A percentile compares a stretch with the other conserved stretches of the same genome.
These are phyloP conservation scores for Colletotrichum eremochloae DNA, from an alignment of 2,329 filamentous ascomycete genomes.

Conservation along the genomic window DNA sequence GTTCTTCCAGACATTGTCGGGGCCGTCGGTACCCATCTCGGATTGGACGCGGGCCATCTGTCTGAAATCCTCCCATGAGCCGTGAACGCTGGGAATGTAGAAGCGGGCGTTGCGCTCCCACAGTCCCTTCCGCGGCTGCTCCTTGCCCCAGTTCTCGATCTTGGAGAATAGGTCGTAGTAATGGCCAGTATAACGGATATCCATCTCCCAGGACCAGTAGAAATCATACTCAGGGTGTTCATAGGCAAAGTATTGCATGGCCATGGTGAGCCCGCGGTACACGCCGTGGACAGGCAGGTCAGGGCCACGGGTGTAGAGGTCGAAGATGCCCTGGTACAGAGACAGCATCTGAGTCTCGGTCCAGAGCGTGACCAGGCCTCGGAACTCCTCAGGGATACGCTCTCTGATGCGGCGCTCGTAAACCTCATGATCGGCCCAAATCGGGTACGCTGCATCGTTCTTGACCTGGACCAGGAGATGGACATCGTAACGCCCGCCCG, in stretches of 20 bases:
- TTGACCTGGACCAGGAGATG: conserved; percentile 89
- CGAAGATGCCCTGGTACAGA: conserved; percentile 88
- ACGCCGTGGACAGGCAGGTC: conserved; percentile 88
- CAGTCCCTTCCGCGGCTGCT: conserved; percentile 82
- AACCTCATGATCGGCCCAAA: conserved; percentile 80
- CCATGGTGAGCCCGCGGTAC: conserved; percentile 94
- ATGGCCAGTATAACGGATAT: conserved; percentile 90
- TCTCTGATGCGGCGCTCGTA: conserved; percentile 78
- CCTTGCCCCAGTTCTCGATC: conserved; percentile 75
- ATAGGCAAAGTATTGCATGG: conserved; percentile 92
- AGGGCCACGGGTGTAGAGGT: conserved; percentile 75
- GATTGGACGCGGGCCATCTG: conserved; percentile 82
- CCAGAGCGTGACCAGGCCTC: conserved; percentile 90
- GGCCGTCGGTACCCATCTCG: conserved; percentile 74
- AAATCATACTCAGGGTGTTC: conserved; percentile 90
- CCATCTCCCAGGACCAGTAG: conserved; percentile 98
- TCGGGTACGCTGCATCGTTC: conserved; percentile 77
- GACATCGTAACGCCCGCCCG: conserved; percentile 88
- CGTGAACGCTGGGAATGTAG: conserved; percentile 82
- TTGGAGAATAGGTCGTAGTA: conserved; percentile 82
- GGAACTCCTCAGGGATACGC: conserved; percentile 85
- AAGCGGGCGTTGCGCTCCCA: conserved; percentile 87
- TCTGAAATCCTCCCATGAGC: conserved; percentile 83
- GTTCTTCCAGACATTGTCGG: conserved; percentile 76
- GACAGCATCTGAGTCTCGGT: conserved; percentile 93